These are phyloP conservation scores for Niebla homalea DNA, from an alignment of 495 filamentous ascomycete species.

Conservation along the genomic window DNA sequence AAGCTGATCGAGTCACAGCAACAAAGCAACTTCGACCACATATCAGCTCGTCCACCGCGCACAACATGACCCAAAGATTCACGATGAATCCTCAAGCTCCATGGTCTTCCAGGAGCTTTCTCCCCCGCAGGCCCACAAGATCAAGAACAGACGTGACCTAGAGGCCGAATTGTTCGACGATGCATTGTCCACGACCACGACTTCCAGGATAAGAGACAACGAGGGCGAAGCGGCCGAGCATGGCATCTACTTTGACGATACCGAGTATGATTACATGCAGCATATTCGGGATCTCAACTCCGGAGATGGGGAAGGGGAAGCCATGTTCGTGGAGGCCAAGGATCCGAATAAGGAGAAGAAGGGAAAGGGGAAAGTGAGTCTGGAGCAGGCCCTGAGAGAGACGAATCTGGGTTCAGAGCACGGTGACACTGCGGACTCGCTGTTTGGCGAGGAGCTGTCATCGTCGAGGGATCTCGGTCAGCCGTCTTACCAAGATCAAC, in stretches of 20 bases:
- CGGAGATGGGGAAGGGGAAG: constrained; percentile 42
- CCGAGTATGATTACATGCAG: constrained; percentile 98
- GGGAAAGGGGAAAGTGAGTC: constrained; percentile 55
- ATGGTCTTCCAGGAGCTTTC: constrained; percentile 18
- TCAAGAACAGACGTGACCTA: constrained; percentile 56
- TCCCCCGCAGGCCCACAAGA: constrained; percentile 39
- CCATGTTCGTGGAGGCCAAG: constrained; percentile 66
- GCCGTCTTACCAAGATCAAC: constrained; percentile 80
- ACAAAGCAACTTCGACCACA: constrained; percentile 86
- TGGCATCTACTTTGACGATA: constrained; percentile 80
- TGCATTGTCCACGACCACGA: constrained; percentile 18
- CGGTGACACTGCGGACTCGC: constrained; percentile 28
- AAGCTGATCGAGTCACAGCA: constrained; percentile 32
- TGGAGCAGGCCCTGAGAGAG: constrained; percentile 71
- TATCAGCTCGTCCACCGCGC: constrained; percentile 91
- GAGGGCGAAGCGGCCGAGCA: constrained; percentile 93
- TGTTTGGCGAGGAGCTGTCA: constrained; percentile 55
- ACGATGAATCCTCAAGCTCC: constrained; percentile 46
- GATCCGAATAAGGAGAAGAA: constrained; percentile 42
- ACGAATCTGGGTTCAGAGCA: constrained; percentile 44
- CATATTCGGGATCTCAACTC: constrained; percentile 80
- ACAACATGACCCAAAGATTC: constrained; percentile 90
- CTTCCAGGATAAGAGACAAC: constrained; percentile 53
- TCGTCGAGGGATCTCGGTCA: constrained; percentile 58
- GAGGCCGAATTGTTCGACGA: constrained; percentile 60